Evolutionary conservation across 495 filamentous ascomycete genomes (phyloP).

Genomic region (Podospora pseudopauciseta): DNA sequence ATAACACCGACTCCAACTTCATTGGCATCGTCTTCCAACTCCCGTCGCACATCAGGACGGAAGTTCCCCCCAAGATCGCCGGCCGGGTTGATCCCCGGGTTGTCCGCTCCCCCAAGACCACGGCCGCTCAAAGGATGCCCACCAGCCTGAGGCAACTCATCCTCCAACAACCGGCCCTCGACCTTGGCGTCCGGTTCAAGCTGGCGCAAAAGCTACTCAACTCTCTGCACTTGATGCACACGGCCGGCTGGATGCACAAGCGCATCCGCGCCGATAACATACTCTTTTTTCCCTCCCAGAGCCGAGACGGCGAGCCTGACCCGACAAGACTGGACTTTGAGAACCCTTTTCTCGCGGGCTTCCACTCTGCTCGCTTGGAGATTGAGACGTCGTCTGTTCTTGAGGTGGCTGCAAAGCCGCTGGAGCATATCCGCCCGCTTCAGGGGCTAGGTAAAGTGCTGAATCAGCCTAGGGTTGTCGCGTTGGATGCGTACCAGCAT

Average conservation of each 20-base stretch:
- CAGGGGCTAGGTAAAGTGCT: slow-evolving; percentile 1
- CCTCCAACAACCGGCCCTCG: background rate
- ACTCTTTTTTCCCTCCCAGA: slow-evolving; percentile 13
- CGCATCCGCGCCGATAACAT: slow-evolving; percentile 17
- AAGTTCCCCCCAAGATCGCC: slow-evolving; percentile 8
- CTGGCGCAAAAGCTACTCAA: slow-evolving; percentile 14
- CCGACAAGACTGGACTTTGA: slow-evolving; percentile 14
- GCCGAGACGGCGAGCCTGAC: slow-evolving; percentile 7
- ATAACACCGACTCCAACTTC: slow-evolving; percentile 8
- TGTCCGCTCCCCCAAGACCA: slow-evolving; percentile 16
- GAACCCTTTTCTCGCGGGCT: slow-evolving; percentile 11
- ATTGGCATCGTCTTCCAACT: slow-evolving; percentile 18
- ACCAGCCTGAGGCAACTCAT: slow-evolving; percentile 17
- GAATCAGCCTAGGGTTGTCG: slow-evolving; percentile 2
- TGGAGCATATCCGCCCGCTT: slow-evolving; percentile 16
- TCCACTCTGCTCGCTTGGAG: slow-evolving; percentile 11
- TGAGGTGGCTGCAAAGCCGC: background rate
- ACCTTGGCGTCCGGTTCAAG: slow-evolving; percentile 15
- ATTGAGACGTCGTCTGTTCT: background rate
- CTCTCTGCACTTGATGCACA: slow-evolving; percentile 15
- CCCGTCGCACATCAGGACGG: slow-evolving; percentile 14
- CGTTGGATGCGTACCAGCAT: slow-evolving; percentile 15
- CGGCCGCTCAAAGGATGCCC: slow-evolving; percentile 14
- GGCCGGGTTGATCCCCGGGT: background rate
- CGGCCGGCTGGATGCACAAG: slow-evolving; percentile 5